Percentiles rank a stretch among this genome's conserved stretches.
Conservation (phyloP, 768 basidiomycete species). For the Boletus pseudo-olivaceus region DNA sequence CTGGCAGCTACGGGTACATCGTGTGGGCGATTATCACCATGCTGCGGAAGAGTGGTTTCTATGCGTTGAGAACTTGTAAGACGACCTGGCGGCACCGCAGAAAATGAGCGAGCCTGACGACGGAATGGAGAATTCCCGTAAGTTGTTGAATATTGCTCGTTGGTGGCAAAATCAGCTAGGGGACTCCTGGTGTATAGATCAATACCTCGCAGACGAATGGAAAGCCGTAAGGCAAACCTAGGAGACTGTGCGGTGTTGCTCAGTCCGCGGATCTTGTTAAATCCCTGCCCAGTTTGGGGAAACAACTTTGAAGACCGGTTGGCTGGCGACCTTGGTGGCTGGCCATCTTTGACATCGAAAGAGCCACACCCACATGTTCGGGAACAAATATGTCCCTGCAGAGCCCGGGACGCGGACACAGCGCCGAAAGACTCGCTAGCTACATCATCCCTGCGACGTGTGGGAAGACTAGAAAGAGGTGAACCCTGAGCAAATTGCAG, state of each 20-base stretch:
- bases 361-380: background rate
- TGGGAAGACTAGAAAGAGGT: background rate
- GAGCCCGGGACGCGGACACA: background rate
- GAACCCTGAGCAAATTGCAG: background rate
- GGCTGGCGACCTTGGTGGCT: background rate
- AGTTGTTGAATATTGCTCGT: background rate
- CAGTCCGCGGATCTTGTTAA: background rate
- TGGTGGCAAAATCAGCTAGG: background rate
- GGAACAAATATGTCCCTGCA: background rate
- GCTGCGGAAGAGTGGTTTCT: constrained; percentile 1
- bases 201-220: background rate
- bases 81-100: background rate
- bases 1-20: background rate
- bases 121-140: background rate
- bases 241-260: background rate
- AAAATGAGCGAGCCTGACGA: background rate
- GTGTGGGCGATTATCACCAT: background rate
- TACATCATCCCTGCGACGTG: background rate
- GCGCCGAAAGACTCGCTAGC: background rate
- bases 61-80: background rate
- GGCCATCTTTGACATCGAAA: background rate
- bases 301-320: background rate
- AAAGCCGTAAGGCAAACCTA: constrained; percentile 6
- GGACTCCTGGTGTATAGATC: constrained; percentile 1
- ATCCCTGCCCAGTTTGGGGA: background rate